phyloP scores from a whole-genome alignment of 176 grass and related monocot genomes.

The Carex parvula region DNA sequence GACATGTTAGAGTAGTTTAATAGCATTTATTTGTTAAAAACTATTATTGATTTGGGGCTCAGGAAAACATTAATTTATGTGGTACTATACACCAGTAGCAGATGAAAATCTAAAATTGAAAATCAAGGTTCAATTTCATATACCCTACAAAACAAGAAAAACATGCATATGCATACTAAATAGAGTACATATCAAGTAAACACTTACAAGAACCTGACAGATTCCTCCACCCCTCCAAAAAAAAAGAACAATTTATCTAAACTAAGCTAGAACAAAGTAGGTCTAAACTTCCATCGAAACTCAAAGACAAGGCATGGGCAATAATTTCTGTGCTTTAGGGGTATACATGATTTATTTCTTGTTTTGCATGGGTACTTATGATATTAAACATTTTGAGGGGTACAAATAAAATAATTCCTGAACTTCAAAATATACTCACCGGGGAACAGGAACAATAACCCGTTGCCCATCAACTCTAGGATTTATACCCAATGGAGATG shows the following conservation, averaged over 20 bases:
- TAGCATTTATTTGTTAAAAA: neutral
- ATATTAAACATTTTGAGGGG: neutral
- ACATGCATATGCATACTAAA: neutral
- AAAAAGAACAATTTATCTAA: neutral
- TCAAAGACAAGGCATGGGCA: neutral
- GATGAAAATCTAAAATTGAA: neutral
- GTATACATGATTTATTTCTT: neutral
- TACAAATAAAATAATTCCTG: slow-evolving; percentile 5
- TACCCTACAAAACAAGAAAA: neutral
- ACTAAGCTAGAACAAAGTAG: neutral
- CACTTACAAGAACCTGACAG: neutral
- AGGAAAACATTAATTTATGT: neutral
- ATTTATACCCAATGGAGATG: slow-evolving; percentile 93
- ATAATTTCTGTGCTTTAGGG: neutral
- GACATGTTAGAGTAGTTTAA: slow-evolving; percentile 12
- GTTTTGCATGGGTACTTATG: too few species aligned
- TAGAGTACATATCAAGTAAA: neutral
- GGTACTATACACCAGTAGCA: neutral
- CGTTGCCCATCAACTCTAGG: slow-evolving; percentile 70
- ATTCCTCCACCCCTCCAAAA: neutral
- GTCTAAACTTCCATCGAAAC: neutral
- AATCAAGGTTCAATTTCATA: slow-evolving; percentile 6
- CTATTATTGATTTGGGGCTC: neutral
- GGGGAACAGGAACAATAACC: slow-evolving; percentile 70
- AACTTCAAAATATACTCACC: slow-evolving; percentile 39